phyloP scores from a whole-genome alignment of 768 basidiomycete species.

The Lentinula raphanica region DNA sequence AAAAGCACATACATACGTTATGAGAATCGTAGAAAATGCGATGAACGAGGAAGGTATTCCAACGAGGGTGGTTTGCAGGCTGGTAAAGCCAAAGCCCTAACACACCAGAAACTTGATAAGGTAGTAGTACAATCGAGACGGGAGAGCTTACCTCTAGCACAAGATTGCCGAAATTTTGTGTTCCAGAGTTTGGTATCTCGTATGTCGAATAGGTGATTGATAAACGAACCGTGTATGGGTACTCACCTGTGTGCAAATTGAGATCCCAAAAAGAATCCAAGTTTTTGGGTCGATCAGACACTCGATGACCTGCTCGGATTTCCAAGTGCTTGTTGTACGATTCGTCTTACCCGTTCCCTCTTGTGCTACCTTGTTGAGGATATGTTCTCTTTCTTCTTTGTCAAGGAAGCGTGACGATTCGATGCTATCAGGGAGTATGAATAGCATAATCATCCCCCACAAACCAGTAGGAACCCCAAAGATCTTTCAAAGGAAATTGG shows the following conservation, averaged over 20 bases:
- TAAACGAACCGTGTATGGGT: background rate
- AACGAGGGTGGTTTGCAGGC: background rate
- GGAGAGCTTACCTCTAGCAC: background rate
- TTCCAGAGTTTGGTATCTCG: slow-evolving; percentile 4
- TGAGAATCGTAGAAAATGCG: background rate
- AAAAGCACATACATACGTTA: background rate
- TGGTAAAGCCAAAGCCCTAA: background rate
- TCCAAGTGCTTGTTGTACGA: background rate
- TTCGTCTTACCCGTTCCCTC: background rate
- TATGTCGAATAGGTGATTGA: too few relatives aligned
- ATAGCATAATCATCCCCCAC: background rate
- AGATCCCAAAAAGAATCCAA: background rate
- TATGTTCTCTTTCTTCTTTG: background rate
- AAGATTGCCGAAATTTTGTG: slow-evolving; percentile 1
- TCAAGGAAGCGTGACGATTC: background rate
- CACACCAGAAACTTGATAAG: background rate
- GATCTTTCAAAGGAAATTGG: too few relatives aligned
- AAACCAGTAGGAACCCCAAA: background rate
- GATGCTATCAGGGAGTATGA: background rate
- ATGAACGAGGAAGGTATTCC: slow-evolving; percentile 1
- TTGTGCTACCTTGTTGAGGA: background rate
- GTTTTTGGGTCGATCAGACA: slow-evolving; percentile 3
- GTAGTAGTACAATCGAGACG: background rate
- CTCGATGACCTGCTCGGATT: background rate
- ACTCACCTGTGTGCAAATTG: background rate